Base-by-base conservation (phyloP, 495 filamentous ascomycete genomes). In the Aspergillus sclerotioniger region DNA sequence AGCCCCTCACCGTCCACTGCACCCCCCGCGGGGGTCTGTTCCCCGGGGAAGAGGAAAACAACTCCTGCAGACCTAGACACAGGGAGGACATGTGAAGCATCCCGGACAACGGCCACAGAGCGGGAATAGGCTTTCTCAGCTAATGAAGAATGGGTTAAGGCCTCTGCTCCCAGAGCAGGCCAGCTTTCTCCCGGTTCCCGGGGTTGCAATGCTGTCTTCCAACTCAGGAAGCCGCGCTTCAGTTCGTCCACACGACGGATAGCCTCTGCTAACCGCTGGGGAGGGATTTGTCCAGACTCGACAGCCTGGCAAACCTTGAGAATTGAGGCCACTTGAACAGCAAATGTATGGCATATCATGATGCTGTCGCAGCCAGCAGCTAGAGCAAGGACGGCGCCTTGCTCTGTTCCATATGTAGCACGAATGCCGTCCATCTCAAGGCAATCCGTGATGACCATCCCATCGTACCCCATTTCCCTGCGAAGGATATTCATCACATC, bases 321-420 rank as follows among this genome's bases (percentile, higher is more conserved):
- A 25, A 81, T 77, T 3, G 78, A 75, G 5, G 59, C 71, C 10
- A 77, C 65, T 51, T 81, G 78, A 25, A 75, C 76, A 10, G 66
- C 62, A 53, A 74, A 78, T 8, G 78, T 81, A 60, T 81, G 78
- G 53, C 77, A 81, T 10, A 81, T 68, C 77, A 80, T 80, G 13
- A 78, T 66, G 33, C 77, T 78, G 41, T 81, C 78, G 49, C 72
- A 75, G n/a, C 78, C 78, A 28, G 78, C 78, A 37, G 69, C 69
- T 32, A 81, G 53, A 2, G 78, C 73, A 43, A 81, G 69, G 25
- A 79, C 71, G 1, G 78, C 70, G 45, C 76, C 77, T 55, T 74
- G 66, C 48, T 79, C 76, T 0, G 77, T 78, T 4, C 78, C 78
- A 56, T 71, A 74, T 9, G 72, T 78, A 5, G 71, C 65, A 17